Conservation (phyloP, 495 filamentous ascomycete genomes). For the Penicilliopsis zonata region DNA sequence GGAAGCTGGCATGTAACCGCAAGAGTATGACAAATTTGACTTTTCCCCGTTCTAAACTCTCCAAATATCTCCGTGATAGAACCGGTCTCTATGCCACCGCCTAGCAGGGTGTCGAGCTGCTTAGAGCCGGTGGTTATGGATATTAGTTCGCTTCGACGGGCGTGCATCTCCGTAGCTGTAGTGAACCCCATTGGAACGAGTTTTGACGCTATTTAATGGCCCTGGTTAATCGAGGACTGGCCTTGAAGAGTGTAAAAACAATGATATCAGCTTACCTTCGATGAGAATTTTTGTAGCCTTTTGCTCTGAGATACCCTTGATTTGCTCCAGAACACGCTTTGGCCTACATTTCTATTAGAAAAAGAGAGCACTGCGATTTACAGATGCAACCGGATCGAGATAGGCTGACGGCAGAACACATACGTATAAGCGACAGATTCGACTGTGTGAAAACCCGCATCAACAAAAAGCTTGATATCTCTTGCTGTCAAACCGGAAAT, state of each 20-base stretch:
- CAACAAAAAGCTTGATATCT: constrained; percentile 84
- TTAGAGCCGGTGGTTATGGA: constrained; percentile 97
- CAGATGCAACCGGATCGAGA: neutral
- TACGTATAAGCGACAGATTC: constrained; percentile 91
- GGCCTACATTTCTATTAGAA: constrained; percentile 41
- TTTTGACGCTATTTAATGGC: constrained; percentile 57
- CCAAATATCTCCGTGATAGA: constrained; percentile 98
- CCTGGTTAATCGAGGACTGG: constrained; percentile 1
- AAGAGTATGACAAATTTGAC: constrained; percentile 96
- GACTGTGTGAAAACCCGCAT: constrained; percentile 89
- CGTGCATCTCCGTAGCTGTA: constrained; percentile 99
- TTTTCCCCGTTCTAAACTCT: constrained; percentile 96
- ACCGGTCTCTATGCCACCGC: constrained; percentile 90
- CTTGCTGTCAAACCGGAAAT: constrained; percentile 78
- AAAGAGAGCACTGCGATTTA: neutral
- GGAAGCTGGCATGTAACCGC: constrained; percentile 95
- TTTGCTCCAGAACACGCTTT: constrained; percentile 71
- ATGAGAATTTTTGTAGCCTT: constrained; percentile 90
- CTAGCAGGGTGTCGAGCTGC: constrained; percentile 87
- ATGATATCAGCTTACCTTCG: constrained; percentile 49
- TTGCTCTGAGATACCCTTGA: constrained; percentile 94
- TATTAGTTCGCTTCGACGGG: constrained; percentile 87
- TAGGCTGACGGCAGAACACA: constrained; percentile 6
- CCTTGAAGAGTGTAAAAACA: constrained; percentile 3
- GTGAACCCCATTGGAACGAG: constrained; percentile 98